Evolutionary conservation across 2,329 filamentous ascomycete species (phyloP).

Genomic region (Colletotrichum simmondsii): DNA sequence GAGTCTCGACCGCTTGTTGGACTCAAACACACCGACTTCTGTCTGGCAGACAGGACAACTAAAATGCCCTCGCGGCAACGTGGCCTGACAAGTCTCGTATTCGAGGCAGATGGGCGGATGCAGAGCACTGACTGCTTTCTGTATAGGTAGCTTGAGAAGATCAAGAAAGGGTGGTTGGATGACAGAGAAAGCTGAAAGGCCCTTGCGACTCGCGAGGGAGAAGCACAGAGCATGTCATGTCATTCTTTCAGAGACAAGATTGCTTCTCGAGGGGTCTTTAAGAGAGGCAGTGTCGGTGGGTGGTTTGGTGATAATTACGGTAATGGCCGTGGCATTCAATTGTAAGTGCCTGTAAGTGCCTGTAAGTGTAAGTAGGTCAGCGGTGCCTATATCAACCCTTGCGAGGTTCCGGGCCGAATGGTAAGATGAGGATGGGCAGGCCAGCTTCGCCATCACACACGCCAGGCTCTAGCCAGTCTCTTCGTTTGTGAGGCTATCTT

Average conservation of each 20-base stretch:
- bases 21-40: neutral
- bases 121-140: conserved; percentile 4
- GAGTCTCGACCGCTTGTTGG: neutral
- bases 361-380: neutral
- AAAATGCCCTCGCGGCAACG: neutral
- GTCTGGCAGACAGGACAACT: neutral
- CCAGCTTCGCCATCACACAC: neutral
- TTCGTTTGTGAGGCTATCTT: neutral
- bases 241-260: conserved; percentile 1
- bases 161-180: no score
- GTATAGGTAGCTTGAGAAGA: neutral
- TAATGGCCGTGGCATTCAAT: neutral
- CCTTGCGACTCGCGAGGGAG: neutral
- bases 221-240: neutral
- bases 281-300: neutral
- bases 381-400: neutral
- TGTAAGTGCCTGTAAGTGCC: no score
- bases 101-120: neutral
- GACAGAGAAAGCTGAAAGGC: neutral
- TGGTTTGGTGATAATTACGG: neutral
- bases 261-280: neutral
- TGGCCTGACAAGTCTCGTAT: conserved; percentile 16
- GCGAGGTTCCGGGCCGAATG: conserved; percentile 17
- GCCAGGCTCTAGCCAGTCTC: neutral
- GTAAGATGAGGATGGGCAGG: conserved; percentile 24